phyloP scores from a whole-genome alignment of 192 early-diverging fungal genomes.

The Coemansia sp. region DNA sequence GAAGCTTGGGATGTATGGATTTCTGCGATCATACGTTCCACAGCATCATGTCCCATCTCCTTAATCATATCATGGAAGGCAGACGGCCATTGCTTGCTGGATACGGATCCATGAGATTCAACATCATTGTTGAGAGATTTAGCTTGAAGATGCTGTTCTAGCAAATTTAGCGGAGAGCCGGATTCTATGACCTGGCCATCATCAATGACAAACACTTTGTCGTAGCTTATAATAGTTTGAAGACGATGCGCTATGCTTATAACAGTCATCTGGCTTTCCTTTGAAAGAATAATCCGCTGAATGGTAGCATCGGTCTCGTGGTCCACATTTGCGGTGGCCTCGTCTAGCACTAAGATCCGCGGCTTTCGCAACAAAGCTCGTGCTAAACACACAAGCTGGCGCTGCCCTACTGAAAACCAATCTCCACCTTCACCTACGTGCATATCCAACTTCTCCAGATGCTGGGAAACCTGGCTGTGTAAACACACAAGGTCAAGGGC shows the following conservation, averaged over 20 bases:
- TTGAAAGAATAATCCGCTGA: constrained; percentile 62
- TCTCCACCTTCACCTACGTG: constrained; percentile 58
- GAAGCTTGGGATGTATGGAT: neutral
- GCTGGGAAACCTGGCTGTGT: constrained; percentile 17
- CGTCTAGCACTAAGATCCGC: constrained; percentile 78
- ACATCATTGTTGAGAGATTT: neutral
- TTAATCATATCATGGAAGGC: constrained; percentile 6
- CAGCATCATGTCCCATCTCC: constrained; percentile 2
- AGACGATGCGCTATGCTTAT: constrained; percentile 78
- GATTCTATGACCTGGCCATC: constrained; percentile 43
- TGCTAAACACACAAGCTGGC: constrained; percentile 67
- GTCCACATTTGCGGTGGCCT: constrained; percentile 70
- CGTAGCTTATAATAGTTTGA: constrained; percentile 66
- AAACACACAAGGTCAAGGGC: constrained; percentile 57
- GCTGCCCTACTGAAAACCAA: constrained; percentile 75
- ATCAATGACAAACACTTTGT: constrained; percentile 63
- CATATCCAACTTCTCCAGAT: constrained; percentile 49
- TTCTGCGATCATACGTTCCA: constrained; percentile 4
- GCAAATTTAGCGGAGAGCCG: constrained; percentile 30
- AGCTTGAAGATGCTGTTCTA: constrained; percentile 19
- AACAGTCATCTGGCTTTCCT: constrained; percentile 41
- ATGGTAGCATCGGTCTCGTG: constrained; percentile 67
- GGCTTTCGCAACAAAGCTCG: constrained; percentile 68
- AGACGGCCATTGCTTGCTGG: constrained; percentile 4
- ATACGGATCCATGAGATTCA: neutral